Percentiles rank a stretch among this genome's conserved stretches.
These are phyloP conservation scores for Trichoderma cornu-damae DNA, from an alignment of 2,329 filamentous ascomycete genomes.

Conservation along the genomic window DNA sequence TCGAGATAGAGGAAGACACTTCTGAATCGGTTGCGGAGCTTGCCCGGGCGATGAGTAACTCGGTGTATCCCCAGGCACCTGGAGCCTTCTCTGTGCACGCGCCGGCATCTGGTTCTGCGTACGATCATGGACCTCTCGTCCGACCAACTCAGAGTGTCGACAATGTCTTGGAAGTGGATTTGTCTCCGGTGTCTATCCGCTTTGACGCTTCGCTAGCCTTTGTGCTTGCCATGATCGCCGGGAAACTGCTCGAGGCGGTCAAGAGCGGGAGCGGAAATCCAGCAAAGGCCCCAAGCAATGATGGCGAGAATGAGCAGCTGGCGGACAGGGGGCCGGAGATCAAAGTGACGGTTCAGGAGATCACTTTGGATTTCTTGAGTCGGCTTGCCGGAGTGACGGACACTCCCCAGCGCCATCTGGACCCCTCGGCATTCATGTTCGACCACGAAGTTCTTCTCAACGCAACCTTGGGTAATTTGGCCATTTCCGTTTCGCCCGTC, in stretches of 20 bases:
- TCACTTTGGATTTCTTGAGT: conserved; percentile 54
- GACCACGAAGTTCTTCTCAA: conserved; percentile 50
- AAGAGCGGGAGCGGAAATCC: conserved; percentile 28
- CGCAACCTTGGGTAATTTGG: conserved; percentile 43
- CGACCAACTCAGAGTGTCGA: conserved; percentile 19
- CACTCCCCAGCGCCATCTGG: conserved; percentile 42
- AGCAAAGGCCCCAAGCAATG: conserved; percentile 13
- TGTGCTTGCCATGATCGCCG: conserved; percentile 47
- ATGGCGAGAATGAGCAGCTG: conserved; percentile 17
- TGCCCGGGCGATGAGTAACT: conserved; percentile 33
- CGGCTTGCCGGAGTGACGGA: conserved; percentile 49
- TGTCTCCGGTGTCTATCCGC: conserved; percentile 50
- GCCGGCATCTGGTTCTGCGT: conserved; percentile 12
- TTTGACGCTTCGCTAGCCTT: conserved; percentile 55
- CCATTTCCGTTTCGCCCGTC: conserved; percentile 26
- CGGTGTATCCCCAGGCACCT: conserved; percentile 49
- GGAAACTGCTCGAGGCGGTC: conserved; percentile 45
- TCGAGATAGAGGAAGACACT: conserved; percentile 33
- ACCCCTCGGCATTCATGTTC: conserved; percentile 37
- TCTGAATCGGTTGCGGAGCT: conserved; percentile 29
- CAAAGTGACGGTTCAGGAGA: conserved; percentile 43
- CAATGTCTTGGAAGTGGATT: conserved; percentile 42
- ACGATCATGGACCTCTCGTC: not conserved
- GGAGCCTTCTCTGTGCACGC: conserved; percentile 55
- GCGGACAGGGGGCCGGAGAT: conserved; percentile 33